Conservation (phyloP, 2,329 filamentous ascomycete genomes). For the Pleoardoris graminearum region DNA sequence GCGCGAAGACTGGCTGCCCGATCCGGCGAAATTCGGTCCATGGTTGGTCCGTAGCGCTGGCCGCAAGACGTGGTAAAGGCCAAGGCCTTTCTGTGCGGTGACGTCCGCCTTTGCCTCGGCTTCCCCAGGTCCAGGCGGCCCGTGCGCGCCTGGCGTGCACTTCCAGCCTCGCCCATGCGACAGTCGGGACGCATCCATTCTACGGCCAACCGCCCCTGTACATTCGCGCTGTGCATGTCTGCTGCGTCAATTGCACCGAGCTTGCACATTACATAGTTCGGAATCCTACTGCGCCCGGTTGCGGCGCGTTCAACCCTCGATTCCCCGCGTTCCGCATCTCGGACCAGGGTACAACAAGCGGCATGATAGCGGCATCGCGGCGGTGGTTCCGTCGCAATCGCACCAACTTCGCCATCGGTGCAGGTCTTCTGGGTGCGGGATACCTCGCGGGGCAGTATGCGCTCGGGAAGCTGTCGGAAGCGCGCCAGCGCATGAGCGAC, state of each 20-base stretch:
- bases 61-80: too few species aligned
- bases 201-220: background rate
- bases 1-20: too few species aligned
- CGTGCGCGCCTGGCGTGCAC: background rate
- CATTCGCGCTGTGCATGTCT: background rate
- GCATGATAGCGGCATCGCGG: slow-evolving; percentile 75
- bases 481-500: slow-evolving; percentile 93
- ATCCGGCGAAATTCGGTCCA: too few species aligned
- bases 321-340: slow-evolving; percentile 2
- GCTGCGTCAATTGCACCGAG: background rate
- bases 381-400: slow-evolving; percentile 93
- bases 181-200: background rate
- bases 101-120: background rate
- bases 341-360: background rate
- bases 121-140: slow-evolving; percentile 2
- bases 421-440: slow-evolving; percentile 83
- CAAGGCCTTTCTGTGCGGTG: too few species aligned
- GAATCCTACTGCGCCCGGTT: background rate
- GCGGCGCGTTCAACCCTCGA: background rate
- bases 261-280: background rate
- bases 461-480: slow-evolving; percentile 85
- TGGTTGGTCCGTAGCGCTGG: too few species aligned
- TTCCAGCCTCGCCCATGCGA: background rate
- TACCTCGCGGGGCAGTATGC: slow-evolving; percentile 95
- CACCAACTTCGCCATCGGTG: slow-evolving; percentile 84